These are phyloP conservation scores for Botryotinia globosa DNA, from an alignment of 2,329 filamentous ascomycete species.

Conservation along the genomic window DNA sequence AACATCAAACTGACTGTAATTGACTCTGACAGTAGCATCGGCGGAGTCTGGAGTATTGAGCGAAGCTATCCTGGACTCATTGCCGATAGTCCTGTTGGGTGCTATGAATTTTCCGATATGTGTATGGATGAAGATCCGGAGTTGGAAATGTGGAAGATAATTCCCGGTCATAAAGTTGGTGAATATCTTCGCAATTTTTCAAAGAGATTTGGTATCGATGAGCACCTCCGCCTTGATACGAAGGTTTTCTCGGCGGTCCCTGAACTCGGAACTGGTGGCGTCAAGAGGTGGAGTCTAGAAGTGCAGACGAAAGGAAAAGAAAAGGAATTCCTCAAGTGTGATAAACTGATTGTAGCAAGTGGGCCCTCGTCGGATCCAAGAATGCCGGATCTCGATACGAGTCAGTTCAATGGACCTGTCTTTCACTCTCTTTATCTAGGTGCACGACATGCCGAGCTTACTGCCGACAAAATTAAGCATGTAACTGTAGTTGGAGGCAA, in stretches of 20 bases:
- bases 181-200: conserved; percentile 27
- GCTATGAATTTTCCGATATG: conserved; percentile 71
- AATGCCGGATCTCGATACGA: conserved; percentile 21
- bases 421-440: conserved; percentile 25
- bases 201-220: conserved; percentile 20
- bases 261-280: neutral
- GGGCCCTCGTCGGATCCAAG: conserved; percentile 22
- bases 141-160: conserved; percentile 16
- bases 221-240: conserved; percentile 38
- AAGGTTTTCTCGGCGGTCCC: conserved; percentile 39
- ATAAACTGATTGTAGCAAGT: conserved; percentile 25
- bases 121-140: conserved; percentile 41
- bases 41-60: conserved; percentile 67
- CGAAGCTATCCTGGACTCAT: conserved; percentile 66
- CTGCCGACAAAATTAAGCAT: conserved; percentile 18
- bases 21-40: conserved; percentile 55
- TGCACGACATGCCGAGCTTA: conserved; percentile 13
- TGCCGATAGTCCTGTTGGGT: conserved; percentile 69
- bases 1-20: conserved; percentile 53
- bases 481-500: conserved; percentile 27
- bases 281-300: conserved; percentile 18
- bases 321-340: conserved; percentile 5
- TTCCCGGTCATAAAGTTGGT: conserved; percentile 21
- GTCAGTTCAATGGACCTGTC: conserved; percentile 16
- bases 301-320: conserved; percentile 3